Percentiles rank a stretch among this genome's conserved stretches.
Conservation (phyloP, 2,329 filamentous ascomycete genomes). For the Cytospora paraplurivora region DNA sequence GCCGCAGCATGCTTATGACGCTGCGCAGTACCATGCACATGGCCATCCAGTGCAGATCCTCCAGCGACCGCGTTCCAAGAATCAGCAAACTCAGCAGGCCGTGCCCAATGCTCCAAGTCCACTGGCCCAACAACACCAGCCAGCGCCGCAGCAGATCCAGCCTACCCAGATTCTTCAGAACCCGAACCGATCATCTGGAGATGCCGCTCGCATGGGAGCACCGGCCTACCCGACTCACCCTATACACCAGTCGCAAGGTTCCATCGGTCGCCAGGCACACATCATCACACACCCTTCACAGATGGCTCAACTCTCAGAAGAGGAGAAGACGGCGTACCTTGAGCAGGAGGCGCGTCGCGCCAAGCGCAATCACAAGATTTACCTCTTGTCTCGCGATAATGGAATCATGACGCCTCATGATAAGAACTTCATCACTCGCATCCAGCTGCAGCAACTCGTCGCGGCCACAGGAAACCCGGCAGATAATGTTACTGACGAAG, state of each 20-base stretch:
- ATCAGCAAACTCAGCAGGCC: slow-evolving; percentile 31
- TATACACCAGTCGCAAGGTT: slow-evolving; percentile 52
- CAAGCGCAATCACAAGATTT: slow-evolving; percentile 98
- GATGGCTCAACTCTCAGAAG: slow-evolving; percentile 75
- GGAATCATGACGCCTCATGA: slow-evolving; percentile 98
- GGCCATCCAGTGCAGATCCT: slow-evolving; percentile 57
- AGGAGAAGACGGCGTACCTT: slow-evolving; percentile 80
- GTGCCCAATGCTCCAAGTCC: slow-evolving; percentile 37
- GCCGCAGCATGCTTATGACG: slow-evolving; percentile 36
- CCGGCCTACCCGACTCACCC: slow-evolving; percentile 36
- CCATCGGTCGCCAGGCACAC: slow-evolving; percentile 57
- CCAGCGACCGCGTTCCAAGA: slow-evolving; percentile 53
- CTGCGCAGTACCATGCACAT: slow-evolving; percentile 40
- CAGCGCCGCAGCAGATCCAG: slow-evolving; percentile 43
- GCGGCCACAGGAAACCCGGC: slow-evolving; percentile 86
- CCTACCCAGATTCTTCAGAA: slow-evolving; percentile 81
- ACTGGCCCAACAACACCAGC: slow-evolving; percentile 32
- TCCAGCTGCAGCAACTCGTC: slow-evolving; percentile 94
- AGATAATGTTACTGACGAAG: slow-evolving; percentile 77
- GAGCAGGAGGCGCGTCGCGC: slow-evolving; percentile 92
- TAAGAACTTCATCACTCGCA: slow-evolving; percentile 98
- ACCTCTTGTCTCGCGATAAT: slow-evolving; percentile 88
- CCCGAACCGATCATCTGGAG: slow-evolving; percentile 64
- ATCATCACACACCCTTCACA: slow-evolving; percentile 67
- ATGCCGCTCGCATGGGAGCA: slow-evolving; percentile 43